phyloP scores from a whole-genome alignment of 768 basidiomycete genomes.

The Exsudoporus frostii region DNA sequence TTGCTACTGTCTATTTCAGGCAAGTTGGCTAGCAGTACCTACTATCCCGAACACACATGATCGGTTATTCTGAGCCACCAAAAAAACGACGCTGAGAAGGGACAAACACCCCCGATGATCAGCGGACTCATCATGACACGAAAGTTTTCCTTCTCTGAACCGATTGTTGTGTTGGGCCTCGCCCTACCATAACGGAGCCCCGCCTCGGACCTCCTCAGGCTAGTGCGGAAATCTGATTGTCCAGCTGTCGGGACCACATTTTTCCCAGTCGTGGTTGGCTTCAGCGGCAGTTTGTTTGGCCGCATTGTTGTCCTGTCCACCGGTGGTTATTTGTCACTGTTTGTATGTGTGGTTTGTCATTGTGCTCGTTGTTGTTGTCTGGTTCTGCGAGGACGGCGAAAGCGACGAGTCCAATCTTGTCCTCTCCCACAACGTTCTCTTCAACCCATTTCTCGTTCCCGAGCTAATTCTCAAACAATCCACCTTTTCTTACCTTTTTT shows the following conservation, averaged over 20 bases:
- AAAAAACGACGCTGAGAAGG: background rate
- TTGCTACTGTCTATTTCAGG: too few relatives aligned
- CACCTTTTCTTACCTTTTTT: background rate
- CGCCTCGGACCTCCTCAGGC: too few relatives aligned
- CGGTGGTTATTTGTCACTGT: slow-evolving; percentile 13
- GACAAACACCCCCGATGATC: too few relatives aligned
- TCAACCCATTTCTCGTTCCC: background rate
- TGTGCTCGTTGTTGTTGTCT: slow-evolving; percentile 13
- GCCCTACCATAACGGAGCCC: too few relatives aligned
- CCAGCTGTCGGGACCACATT: too few relatives aligned
- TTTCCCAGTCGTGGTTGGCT: too few relatives aligned
- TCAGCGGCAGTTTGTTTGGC: background rate
- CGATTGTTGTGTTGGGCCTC: too few relatives aligned
- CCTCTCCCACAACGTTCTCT: slow-evolving; percentile 23
- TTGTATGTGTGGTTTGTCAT: slow-evolving; percentile 16
- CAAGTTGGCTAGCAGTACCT: slow-evolving; percentile 1
- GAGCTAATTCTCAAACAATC: background rate
- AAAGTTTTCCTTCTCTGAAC: background rate
- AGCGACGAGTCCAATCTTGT: slow-evolving; percentile 12
- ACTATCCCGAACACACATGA: slow-evolving; percentile 4
- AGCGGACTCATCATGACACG: too few relatives aligned
- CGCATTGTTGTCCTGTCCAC: background rate
- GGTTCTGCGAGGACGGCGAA: slow-evolving; percentile 13
- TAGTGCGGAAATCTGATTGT: background rate
- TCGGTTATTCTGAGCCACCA: background rate